phyloP scores from a whole-genome alignment of 83 land plant species.

The Isoetes engelmannii region DNA sequence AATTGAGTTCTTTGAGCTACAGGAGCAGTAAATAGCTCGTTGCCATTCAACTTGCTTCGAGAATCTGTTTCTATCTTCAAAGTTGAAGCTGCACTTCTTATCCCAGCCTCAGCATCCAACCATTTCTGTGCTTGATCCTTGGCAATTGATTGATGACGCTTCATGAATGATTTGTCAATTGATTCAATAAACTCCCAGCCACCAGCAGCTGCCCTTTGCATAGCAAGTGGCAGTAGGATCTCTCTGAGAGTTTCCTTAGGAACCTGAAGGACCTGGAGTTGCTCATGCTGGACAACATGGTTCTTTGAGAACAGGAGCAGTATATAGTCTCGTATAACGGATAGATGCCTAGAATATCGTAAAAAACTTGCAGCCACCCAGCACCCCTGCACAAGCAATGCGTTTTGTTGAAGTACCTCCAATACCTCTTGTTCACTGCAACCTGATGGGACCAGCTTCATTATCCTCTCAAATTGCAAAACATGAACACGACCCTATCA shows the following conservation, averaged over 20 bases:
- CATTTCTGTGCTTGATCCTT: slow-evolving; percentile 53
- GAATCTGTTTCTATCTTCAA: slow-evolving; percentile 14
- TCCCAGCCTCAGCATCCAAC: slow-evolving; percentile 32
- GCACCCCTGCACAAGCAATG: slow-evolving; percentile 71
- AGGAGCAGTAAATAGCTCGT: slow-evolving; percentile 2
- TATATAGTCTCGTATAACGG: slow-evolving; percentile 54
- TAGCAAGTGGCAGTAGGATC: slow-evolving; percentile 47
- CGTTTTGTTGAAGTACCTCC: slow-evolving; percentile 38
- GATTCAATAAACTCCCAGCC: slow-evolving; percentile 63
- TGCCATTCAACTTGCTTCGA: neutral
- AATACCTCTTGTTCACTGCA: slow-evolving; percentile 52
- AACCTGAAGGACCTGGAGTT: slow-evolving; percentile 30
- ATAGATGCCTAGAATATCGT: slow-evolving; percentile 19
- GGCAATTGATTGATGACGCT: slow-evolving; percentile 49
- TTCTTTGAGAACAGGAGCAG: slow-evolving; percentile 55
- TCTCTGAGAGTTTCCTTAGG: slow-evolving; percentile 31
- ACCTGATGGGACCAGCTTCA: slow-evolving; percentile 62
- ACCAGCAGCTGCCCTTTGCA: slow-evolving; percentile 44
- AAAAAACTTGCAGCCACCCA: slow-evolving; percentile 69
- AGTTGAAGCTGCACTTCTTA: slow-evolving; percentile 23
- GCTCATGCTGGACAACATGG: slow-evolving; percentile 28
- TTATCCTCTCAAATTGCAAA: slow-evolving; percentile 55
- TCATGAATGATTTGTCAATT: slow-evolving; percentile 52
- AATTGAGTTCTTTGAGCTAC: slow-evolving; percentile 16
- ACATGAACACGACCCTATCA: slow-evolving; percentile 57